Evolutionary conservation across 2,329 filamentous ascomycete species (phyloP), one percentile per base, ranked within the genome.

Genomic region (Microascus cirrosus): DNA sequence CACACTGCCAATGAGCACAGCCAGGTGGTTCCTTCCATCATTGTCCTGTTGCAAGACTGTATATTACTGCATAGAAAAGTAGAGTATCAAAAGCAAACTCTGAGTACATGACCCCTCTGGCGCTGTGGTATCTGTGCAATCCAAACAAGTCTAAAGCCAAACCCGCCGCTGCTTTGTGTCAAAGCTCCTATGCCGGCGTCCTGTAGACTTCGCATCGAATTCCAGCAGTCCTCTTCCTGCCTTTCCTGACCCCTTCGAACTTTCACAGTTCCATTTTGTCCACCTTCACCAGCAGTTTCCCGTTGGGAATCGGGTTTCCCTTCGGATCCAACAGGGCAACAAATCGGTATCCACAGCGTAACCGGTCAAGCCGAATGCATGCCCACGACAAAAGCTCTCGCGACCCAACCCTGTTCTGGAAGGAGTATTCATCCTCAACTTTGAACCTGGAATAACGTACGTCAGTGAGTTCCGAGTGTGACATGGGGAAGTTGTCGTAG

Each of bases 311-410:
- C 13, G 71, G 68, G 53, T 71, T 68, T 20, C 78, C 77, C 28
- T 72, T 69, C 24, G 69, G 68, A 59, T 82, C 74, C 62, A 75
- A 67, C 52, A 84, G 72, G 45, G 71, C 68, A 56, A 84, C 68
- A 61, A 82, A 78, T 52, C 81, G 77, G 67, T 81, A 83, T 20
- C 81, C 81, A 53, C 69, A 69, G 53, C 73, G 75, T 2, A 84
- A 73, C 45, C 81, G 78, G 67, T 83, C 81, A 13, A 84, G 75
- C 3, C 81, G 79, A 64, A 83, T 77, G 64, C 81, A 83, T 28
- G 80, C 78, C 80, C 81, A 84, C 11, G 76, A 77, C 28, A 78
- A 71, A 39, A 76, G 67, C 15, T 68, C 63, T 12, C 55, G 56
- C 45, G 55, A 51, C 11, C 39, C 25, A 50, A 56, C 55, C 42